Percentiles rank a stretch among this genome's conserved stretches.
Evolutionary conservation across 306 rosid species (phyloP).

Genomic region (Sechiopsis laciniata): DNA sequence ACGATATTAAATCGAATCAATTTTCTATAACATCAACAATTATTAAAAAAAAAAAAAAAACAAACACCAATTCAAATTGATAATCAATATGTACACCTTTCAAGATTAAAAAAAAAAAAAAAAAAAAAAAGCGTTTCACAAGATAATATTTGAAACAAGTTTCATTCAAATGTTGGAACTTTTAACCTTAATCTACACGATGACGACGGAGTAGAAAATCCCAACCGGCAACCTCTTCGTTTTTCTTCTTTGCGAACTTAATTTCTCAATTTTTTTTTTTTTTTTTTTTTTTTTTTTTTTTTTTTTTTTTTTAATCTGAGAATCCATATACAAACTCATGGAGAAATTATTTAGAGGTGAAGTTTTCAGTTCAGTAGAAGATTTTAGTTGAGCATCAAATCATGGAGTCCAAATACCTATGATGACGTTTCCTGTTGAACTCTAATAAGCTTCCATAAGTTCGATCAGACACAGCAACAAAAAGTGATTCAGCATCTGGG

Average conservation of each 20-base stretch:
- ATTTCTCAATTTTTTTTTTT: background rate
- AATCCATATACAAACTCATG: background rate
- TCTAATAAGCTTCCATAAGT: conserved; percentile 87
- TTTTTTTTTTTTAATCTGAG: no score
- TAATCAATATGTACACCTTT: background rate
- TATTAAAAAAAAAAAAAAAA: no score
- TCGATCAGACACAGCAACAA: conserved; percentile 75
- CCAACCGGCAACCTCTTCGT: background rate
- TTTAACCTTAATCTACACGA: background rate
- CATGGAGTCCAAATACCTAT: conserved; percentile 5
- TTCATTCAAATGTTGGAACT: background rate
- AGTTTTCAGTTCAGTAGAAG: background rate
- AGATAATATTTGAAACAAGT: background rate
- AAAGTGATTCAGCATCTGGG: conserved; percentile 78
- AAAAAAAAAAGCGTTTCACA: background rate
- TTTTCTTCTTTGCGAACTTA: background rate
- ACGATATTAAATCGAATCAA: background rate
- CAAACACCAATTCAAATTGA: background rate
- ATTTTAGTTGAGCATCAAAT: background rate
- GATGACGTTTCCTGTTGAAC: conserved; percentile 24
- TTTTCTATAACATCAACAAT: background rate
- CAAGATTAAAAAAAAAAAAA: background rate
- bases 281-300: no score
- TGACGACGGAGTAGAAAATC: background rate
- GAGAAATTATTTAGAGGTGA: background rate